Conservation (phyloP, 2,329 filamentous ascomycete genomes). For the Huntiella abstrusa region DNA sequence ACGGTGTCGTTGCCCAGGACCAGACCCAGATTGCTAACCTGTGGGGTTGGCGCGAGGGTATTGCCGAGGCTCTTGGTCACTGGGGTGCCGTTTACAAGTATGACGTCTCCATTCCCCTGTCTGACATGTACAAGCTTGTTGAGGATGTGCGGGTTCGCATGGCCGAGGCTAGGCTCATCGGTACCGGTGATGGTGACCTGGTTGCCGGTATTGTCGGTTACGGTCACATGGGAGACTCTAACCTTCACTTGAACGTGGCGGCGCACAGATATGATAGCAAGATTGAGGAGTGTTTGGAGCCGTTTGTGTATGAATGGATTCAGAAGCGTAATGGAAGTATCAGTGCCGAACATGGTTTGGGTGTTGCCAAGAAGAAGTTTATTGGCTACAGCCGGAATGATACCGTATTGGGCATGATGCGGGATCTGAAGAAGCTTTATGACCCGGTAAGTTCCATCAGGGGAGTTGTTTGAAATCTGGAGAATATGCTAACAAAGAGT, state of each 20-base stretch:
- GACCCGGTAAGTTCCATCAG: slow-evolving; percentile 54
- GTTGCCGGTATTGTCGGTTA: slow-evolving; percentile 88
- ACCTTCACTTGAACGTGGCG: slow-evolving; percentile 82
- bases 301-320: slow-evolving; percentile 97
- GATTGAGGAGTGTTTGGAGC: slow-evolving; percentile 76
- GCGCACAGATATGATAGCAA: slow-evolving; percentile 67
- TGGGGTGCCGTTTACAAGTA: slow-evolving; percentile 97
- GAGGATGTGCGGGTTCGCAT: slow-evolving; percentile 65
- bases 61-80: slow-evolving; percentile 74
- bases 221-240: slow-evolving; percentile 94
- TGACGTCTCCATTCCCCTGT: slow-evolving; percentile 81
- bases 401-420: slow-evolving; percentile 80
- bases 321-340: slow-evolving; percentile 75
- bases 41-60: slow-evolving; percentile 86
- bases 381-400: slow-evolving; percentile 84
- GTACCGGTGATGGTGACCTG: slow-evolving; percentile 37
- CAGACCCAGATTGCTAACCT: slow-evolving; percentile 73
- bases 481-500: neutral
- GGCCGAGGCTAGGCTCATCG: slow-evolving; percentile 54
- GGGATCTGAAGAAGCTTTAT: slow-evolving; percentile 81
- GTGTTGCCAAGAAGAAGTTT: slow-evolving; percentile 87
- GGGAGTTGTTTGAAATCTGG: too few species aligned
- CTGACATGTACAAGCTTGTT: slow-evolving; percentile 74
- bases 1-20: slow-evolving; percentile 84
- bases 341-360: slow-evolving; percentile 88